Conservation (phyloP, 768 basidiomycete genomes). For the Tylopilus balloui region DNA sequence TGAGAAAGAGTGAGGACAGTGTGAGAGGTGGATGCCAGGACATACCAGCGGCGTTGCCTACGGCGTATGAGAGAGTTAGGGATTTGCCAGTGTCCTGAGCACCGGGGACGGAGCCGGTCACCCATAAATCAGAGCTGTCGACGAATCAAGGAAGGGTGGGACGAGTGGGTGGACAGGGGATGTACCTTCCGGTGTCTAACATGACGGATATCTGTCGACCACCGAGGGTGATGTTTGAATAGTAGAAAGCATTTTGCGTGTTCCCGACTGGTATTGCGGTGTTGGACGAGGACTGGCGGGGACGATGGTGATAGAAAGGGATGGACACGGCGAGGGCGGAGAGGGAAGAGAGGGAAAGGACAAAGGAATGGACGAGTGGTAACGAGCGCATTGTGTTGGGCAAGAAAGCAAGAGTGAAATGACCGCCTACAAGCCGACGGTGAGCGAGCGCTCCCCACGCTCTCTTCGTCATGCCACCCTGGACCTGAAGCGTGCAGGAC, state of each 20-base stretch:
- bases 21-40: not conserved
- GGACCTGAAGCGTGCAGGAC: not conserved
- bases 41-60: conserved; percentile 60
- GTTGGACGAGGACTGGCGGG: conserved; percentile 25
- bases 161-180: not conserved
- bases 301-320: conserved; percentile 21
- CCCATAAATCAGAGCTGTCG: conserved; percentile 73
- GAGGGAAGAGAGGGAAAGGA: conserved; percentile 13
- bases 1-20: not conserved
- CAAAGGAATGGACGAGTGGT: conserved; percentile 21
- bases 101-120: conserved; percentile 45
- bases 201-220: conserved; percentile 55
- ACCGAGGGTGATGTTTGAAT: conserved; percentile 65
- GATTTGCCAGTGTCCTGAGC: conserved; percentile 54
- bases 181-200: conserved; percentile 74
- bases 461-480: too few species aligned
- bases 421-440: not conserved
- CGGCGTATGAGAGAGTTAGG: conserved; percentile 59
- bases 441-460: too few species aligned
- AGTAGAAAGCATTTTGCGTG: conserved; percentile 70
- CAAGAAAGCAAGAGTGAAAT: not conserved
- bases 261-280: conserved; percentile 48
- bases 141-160: conserved; percentile 2
- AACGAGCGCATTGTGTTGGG: conserved; percentile 23
- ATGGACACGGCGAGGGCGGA: conserved; percentile 30